These are phyloP conservation scores for Candida boleticola DNA, from an alignment of 805 yeast genomes.

Conservation along the genomic window DNA sequence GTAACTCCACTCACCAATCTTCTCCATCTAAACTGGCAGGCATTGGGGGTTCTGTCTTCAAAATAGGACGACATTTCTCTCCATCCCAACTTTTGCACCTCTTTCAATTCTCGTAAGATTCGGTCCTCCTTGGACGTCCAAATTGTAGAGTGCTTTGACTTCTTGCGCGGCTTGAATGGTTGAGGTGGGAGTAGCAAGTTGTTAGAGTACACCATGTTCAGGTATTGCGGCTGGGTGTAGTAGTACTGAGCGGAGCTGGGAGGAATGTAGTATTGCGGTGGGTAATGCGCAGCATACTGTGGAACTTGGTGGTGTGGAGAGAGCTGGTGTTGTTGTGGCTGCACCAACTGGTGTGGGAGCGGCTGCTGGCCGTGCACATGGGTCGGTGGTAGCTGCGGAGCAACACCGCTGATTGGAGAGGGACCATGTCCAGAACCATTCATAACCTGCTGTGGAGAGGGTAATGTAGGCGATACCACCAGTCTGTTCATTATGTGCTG, in stretches of 20 bases:
- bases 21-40: slow-evolving; percentile 89
- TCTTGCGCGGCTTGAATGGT: slow-evolving; percentile 14
- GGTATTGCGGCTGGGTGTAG: slow-evolving; percentile 4
- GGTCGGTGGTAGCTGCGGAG: not conserved
- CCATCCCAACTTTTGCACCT: slow-evolving; percentile 84
- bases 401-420: not conserved
- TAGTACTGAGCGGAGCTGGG: slow-evolving; percentile 4
- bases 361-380: not conserved
- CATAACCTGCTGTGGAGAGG: not conserved
- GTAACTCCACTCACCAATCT: slow-evolving; percentile 45
- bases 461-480: not conserved
- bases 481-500: too few relatives aligned
- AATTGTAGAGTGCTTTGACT: slow-evolving; percentile 40
- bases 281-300: not conserved
- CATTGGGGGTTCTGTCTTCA: slow-evolving; percentile 79
- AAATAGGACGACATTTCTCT: slow-evolving; percentile 80
- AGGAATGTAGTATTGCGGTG: slow-evolving; percentile 3
- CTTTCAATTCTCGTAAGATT: slow-evolving; percentile 71
- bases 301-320: not conserved
- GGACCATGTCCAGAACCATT: not conserved
- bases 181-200: slow-evolving; percentile 7
- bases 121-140: slow-evolving; percentile 82
- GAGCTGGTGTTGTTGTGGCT: slow-evolving; percentile 1
- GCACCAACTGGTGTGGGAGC: not conserved
- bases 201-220: not conserved